Percentiles rank a stretch among this genome's conserved stretches.
Conservation (phyloP, 2,329 filamentous ascomycete species). For the Alternaria incomplexa region DNA sequence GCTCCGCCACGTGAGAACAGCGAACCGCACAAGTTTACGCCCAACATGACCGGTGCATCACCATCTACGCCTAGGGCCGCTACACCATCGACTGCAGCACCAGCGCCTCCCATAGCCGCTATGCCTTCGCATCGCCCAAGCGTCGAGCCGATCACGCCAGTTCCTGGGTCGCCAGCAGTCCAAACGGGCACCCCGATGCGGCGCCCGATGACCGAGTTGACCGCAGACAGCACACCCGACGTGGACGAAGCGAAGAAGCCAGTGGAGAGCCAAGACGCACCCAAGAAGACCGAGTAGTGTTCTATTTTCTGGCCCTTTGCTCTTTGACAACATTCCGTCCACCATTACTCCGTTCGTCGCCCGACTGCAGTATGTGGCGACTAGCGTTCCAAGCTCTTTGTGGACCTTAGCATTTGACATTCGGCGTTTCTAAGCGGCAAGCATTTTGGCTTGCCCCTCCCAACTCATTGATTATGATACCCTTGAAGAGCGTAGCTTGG, state of each 20-base stretch:
- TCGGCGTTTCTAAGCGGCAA: neutral
- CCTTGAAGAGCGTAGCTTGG: constrained; percentile 14
- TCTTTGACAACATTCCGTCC: neutral
- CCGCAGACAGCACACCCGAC: constrained; percentile 12
- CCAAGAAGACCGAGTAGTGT: constrained; percentile 11
- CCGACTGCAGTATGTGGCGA: too few species aligned
- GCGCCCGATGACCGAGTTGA: constrained; percentile 23
- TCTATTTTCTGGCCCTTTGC: neutral
- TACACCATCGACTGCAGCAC: constrained; percentile 8
- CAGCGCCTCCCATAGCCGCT: constrained; percentile 14
- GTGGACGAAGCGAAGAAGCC: constrained; percentile 16
- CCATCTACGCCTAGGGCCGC: constrained; percentile 7
- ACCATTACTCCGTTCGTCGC: neutral
- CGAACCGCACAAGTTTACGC: constrained; percentile 35
- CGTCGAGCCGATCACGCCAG: constrained; percentile 46
- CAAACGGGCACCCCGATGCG: constrained; percentile 32
- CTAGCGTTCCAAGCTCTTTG: neutral
- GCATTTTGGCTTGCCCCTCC: neutral
- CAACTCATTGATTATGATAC: neutral
- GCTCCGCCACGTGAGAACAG: constrained; percentile 8
- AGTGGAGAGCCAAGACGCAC: neutral
- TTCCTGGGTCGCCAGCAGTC: constrained; percentile 42
- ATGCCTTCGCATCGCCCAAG: constrained; percentile 36
- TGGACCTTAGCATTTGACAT: neutral
- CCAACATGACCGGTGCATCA: constrained; percentile 33